Evolutionary conservation across 1,139 yeast species (phyloP).

Genomic region (Pichia kudriavzevii): DNA sequence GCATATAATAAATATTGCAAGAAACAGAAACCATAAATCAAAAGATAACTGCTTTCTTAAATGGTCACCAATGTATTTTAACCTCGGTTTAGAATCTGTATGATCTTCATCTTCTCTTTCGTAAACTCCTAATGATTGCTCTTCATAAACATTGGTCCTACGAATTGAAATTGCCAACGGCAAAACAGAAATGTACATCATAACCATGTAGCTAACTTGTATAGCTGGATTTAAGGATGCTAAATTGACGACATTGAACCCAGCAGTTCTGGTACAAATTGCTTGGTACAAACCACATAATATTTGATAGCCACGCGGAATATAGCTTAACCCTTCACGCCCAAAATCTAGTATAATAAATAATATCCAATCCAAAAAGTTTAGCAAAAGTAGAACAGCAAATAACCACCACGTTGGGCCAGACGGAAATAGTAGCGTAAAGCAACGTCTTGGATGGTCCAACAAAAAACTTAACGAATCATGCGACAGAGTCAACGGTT

Average conservation of each 20-base stretch:
- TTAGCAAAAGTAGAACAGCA: constrained; percentile 61
- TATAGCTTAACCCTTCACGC: constrained; percentile 37
- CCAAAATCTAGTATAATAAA: constrained; percentile 72
- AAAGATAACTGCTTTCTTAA: constrained; percentile 85
- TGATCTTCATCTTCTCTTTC: constrained; percentile 29
- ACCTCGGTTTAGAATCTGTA: constrained; percentile 18
- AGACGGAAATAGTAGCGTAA: constrained; percentile 83
- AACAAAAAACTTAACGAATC: constrained; percentile 81
- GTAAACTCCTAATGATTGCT: constrained; percentile 86
- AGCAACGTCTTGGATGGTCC: constrained; percentile 96
- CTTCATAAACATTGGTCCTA: constrained; percentile 95
- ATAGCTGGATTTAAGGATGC: constrained; percentile 77
- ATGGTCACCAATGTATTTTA: constrained; percentile 71
- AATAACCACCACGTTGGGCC: constrained; percentile 95
- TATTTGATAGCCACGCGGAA: constrained; percentile 62
- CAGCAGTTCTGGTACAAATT: constrained; percentile 89
- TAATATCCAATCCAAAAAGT: constrained; percentile 68
- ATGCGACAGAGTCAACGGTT: constrained; percentile 52
- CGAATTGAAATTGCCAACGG: constrained; percentile 95
- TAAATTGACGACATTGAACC: constrained; percentile 67
- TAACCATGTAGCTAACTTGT: constrained; percentile 85
- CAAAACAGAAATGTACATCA: constrained; percentile 96
- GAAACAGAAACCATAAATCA: constrained; percentile 88
- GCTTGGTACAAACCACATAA: constrained; percentile 87
- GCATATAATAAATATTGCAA: constrained; percentile 80